Conservation (phyloP, 192 early-diverging fungal genomes). For the Mortierella alpina region DNA sequence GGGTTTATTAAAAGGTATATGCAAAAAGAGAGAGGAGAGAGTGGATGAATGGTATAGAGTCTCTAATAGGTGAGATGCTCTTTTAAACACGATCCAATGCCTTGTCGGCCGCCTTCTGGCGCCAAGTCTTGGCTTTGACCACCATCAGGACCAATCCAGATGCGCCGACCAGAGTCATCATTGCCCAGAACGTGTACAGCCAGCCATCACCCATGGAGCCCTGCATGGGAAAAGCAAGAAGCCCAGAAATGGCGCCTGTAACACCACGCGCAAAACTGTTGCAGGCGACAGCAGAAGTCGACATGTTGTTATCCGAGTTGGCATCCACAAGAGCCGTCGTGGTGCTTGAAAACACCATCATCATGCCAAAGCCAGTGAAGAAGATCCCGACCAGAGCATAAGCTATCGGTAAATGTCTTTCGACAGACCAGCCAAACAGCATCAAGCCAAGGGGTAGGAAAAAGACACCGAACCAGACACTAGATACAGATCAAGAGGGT, state of each 20-base stretch:
- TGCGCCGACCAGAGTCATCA: slow-evolving; percentile 25
- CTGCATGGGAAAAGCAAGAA: slow-evolving; percentile 24
- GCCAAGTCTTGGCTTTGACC: slow-evolving; percentile 26
- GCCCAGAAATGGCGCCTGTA: slow-evolving; percentile 28
- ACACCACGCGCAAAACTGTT: slow-evolving; percentile 50
- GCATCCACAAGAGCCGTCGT: slow-evolving; percentile 45
- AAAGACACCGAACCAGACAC: slow-evolving; percentile 47
- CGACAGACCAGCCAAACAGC: slow-evolving; percentile 49
- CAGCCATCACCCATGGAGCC: slow-evolving; percentile 34
- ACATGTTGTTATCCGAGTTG: slow-evolving; percentile 46
- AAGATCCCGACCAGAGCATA: slow-evolving; percentile 25
- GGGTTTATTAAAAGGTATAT: too few species aligned
- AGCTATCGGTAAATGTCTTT: slow-evolving; percentile 9
- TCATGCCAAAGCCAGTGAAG: slow-evolving; percentile 42
- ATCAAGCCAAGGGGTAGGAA: slow-evolving; percentile 37
- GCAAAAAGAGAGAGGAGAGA: too few species aligned
- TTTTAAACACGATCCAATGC: slow-evolving; percentile 19
- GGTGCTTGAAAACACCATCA: slow-evolving; percentile 40
- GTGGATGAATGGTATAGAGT: too few species aligned
- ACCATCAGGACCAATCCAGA: slow-evolving; percentile 20
- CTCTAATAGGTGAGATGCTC: too few species aligned
- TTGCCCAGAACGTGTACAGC: slow-evolving; percentile 44
- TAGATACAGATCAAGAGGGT: background rate
- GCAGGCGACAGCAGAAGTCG: slow-evolving; percentile 38
- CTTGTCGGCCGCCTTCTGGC: slow-evolving; percentile 28